Evolutionary conservation across 805 yeast genomes (phyloP), one percentile per base, ranked within the genome.

Genomic region (Cyberlindnera amylophila): DNA sequence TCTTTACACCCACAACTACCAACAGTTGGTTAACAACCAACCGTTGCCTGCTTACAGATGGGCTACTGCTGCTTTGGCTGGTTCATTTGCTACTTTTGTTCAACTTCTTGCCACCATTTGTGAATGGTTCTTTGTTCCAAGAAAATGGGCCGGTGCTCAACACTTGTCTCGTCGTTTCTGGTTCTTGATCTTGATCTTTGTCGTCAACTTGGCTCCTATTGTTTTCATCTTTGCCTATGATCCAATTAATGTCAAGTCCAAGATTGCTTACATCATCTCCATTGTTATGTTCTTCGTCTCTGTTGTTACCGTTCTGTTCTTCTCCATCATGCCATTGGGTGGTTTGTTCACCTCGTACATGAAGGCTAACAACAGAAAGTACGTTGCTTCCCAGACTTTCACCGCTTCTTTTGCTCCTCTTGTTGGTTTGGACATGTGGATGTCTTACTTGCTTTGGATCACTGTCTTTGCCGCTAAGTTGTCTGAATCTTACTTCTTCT

Each of bases 131-230:
- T 93, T 89, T 59, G 98, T 93, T 48, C 99, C 99, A 54, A 83
- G 98, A 69, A 79, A 83, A 56, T 93, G 98, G 98, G 95, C 98
- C 28, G 99, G 99, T 68, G 97, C 98, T 65, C 98, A 91, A 71
- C 96, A 86, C 65, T 77, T 93, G 62, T 71, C 88, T 30, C 87
- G 96, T 69, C 83, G 99, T 64, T 73, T 93, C 57, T 62, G 82
- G 72, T 84, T 90, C 62, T 67, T 91, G 63, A 53, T 82, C 41
- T 52, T 77, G 39, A 77, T 89, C 53, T 71, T 89, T 44, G 72
- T 70, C 41, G 57, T 82, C 49, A 93, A 91, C 67, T 71, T 91
- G 61, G 95, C 82, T 54, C 96, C 98, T 30, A 79, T 87, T 26
- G 79, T 87, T 42, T 93, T 86, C 61, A 82, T 90, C 31, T 87